Base-by-base conservation (phyloP, 495 filamentous ascomycete species). In the Cladorrhinum samala region DNA sequence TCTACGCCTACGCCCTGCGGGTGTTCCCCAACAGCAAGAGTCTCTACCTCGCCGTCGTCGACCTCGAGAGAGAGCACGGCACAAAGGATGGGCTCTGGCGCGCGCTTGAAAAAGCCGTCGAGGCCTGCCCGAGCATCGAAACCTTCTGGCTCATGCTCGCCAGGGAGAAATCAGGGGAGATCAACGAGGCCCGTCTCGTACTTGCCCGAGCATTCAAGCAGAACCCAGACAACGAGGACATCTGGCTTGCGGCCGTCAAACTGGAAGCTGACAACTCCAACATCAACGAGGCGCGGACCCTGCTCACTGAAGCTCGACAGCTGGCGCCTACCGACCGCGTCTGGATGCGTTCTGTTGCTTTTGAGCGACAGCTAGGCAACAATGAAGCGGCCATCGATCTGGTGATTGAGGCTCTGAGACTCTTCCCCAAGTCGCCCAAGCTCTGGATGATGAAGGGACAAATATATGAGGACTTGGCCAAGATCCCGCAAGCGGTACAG, bases 391-490 rank as follows among this genome's bases (percentile, higher is more conserved):
- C 92, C 0, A 76, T 99, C 2, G 83, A 95, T 57, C 82, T 97
- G 6, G 90, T 89, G 55, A 89, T 86, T 59, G 82, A 95, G 62
- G 94, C 85, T 23, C 76, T 99, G 0, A 84, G 89, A 50, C 74
- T 88, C n/a, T 97, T 93, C 69, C 92, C 94, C 9, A 81, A 82
- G 44, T 81, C 85, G 1, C 83, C 88, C 49, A 96, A 96, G 66
- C 79, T 99, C 9, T 95, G 90, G 85, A 96, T 96, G 88, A 89
- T 95, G 75, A 99, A 97, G 71, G 93, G 94, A 3, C 93, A 99
- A 59, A 89, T 97, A 55, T 99, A 97, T 77, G 87, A 95, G 59
- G 72, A 80, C 14, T 79, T 87, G 47, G 79, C 75, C 54, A 87
- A 87, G 64, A 72, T 87, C 36, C 83, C 88, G 0, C 86, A 94